Evolutionary conservation across 169 alveolate genomes (phyloP).

Genomic region (Eimeria brunetti): DNA sequence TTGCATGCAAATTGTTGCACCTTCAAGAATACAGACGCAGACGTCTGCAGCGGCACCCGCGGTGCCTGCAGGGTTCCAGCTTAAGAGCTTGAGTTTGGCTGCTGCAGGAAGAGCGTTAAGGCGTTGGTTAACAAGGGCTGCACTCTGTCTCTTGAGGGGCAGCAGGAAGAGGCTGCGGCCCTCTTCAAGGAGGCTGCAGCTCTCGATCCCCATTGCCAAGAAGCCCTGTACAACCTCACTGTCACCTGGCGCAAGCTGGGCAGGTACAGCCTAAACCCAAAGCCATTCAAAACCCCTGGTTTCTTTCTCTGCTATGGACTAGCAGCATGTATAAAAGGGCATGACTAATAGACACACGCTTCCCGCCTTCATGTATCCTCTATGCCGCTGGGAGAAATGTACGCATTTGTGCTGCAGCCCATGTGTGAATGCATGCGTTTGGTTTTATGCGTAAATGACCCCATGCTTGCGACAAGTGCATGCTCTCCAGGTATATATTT

Average conservation of each 20-base stretch:
- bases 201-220: slow-evolving; percentile 95
- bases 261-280: neutral
- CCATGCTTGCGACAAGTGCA: neutral
- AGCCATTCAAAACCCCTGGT: neutral
- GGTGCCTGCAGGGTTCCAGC: neutral
- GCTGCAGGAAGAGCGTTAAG: slow-evolving; percentile 64
- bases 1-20: neutral
- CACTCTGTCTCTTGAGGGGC: slow-evolving; percentile 88
- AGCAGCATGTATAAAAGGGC: neutral
- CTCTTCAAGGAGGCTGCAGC: slow-evolving; percentile 89
- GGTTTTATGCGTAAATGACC: neutral
- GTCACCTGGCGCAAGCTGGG: slow-evolving; percentile 44
- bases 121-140: slow-evolving; percentile 96
- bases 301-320: too few relatives aligned
- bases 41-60: neutral
- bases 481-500: neutral
- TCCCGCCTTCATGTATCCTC: too few relatives aligned
- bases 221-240: slow-evolving; percentile 94
- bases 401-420: neutral
- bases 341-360: neutral
- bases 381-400: too few relatives aligned
- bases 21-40: neutral
- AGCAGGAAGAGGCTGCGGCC: slow-evolving; percentile 30
- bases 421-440: neutral
- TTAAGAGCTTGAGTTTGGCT: neutral